Base-by-base conservation (phyloP, 768 basidiomycete genomes). In the Nidula microcarpa region DNA sequence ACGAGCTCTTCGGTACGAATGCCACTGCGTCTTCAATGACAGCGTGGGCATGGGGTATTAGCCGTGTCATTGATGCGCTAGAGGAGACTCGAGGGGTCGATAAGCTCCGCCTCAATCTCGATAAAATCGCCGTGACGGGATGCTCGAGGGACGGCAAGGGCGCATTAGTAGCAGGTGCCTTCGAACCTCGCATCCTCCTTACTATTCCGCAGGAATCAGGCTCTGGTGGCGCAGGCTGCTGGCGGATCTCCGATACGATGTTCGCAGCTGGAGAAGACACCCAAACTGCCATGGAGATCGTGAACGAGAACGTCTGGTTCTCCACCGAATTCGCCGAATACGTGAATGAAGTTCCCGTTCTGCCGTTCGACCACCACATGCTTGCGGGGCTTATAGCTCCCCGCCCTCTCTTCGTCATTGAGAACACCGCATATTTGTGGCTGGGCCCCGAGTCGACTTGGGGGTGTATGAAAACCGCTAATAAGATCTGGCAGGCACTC, bases 141-240 rank as follows among this genome's bases (percentile, higher is more conserved):
- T 85, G 83, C 63, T 83, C 81, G 30, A 72, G 82, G 43, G 74
- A 83, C 57, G 83, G 83, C 55, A 85, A 85, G 66, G 83, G 82
- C 50, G 81, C 83, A 1, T 68, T 82, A 41, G 73, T 82, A 48
- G 81, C 76, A 33, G 82, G 82, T 30, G 83, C 81, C 30, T 81
- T 84, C 60, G 81, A 85, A 55, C 62, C 70, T 2, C 81, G 82
- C 54, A 78, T 85, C 55, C 78, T 77, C 7, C 70, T 85, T 55
- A 84, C 81, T 5, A 78, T 85, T 55, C 79, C 81, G 5, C 83
- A 85, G 63, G 82, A 85, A 64, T 83, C 81, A 10, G 83, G 83
- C 9, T 80, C 80, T 10, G 82, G 83, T 47, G 82, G 83, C 5
- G 75, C 73, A 23, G 77, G 75, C n/a, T 80, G 77, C 68, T 85